Evolutionary conservation across 2,329 filamentous ascomycete genomes (phyloP), one percentile per base, ranked within the genome.

Genomic region (Pseudogymnoascus sp.): DNA sequence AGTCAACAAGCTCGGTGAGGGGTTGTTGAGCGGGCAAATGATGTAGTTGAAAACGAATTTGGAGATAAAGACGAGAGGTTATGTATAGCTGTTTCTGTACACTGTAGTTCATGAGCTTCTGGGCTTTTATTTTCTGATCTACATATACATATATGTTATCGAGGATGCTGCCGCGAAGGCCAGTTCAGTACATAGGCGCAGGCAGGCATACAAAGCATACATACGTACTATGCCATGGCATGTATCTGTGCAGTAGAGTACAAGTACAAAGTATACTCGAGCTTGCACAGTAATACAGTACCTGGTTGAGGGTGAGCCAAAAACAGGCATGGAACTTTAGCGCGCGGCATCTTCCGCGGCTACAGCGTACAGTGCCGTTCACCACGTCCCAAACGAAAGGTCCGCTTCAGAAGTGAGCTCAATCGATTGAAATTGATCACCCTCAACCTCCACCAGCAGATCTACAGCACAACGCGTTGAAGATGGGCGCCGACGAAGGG

Each of bases 401-500:
- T 56, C 46, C 50, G 28, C 25, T 34, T 56, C 16, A 56, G 50
- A 56, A 56, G 25, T 56, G 50, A 56, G 50, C 50, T 56, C 28
- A 56, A 56, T 56, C 50, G 28, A 56, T 56, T 56, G 50, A 56
- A 56, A 7, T 56, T 21, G 50, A 56, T 4, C 16, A 12, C n/a
- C 50, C 28, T 34, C 25, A 34, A 53, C 50, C 50, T 34, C 25
- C 34, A 28, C 44, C 50, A 56, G 50, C 50, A 56, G 25, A 56
- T 56, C 50, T 34, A 56, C 50, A 56, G 25, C 50, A 56, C 50
- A 56, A 56, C 50, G 28, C 50, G 50, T 56, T 56, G 34, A 60
- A 60, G 37, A 84, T 84, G 81, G 78, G 79, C 69, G 74, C 77
- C 64, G 77, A 78, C 70, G 78, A 83, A 65, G 75, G 78, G 65